Conservation (phyloP, 1,284 basidiomycete genomes). For the Hemileia vastatrix region DNA sequence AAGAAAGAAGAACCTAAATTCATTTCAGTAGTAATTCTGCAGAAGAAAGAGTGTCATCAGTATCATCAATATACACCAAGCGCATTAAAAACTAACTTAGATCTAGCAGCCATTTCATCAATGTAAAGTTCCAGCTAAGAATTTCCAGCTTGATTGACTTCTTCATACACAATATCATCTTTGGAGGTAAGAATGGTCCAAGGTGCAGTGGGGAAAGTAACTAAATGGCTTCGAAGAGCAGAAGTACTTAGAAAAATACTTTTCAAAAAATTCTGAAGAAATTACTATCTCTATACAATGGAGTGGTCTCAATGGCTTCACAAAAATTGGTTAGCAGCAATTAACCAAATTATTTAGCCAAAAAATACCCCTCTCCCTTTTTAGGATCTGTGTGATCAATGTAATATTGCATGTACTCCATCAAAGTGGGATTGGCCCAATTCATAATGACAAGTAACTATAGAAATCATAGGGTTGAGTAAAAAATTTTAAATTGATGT, state of each 20-base stretch:
- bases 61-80: background rate
- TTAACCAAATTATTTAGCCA: slow-evolving; percentile 94
- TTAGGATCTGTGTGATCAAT: slow-evolving; percentile 72
- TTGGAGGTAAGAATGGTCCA: slow-evolving; percentile 83
- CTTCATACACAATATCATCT: slow-evolving; percentile 87
- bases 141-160: slow-evolving; percentile 86
- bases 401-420: slow-evolving; percentile 89
- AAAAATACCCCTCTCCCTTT: slow-evolving; percentile 79
- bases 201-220: slow-evolving; percentile 94
- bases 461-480: slow-evolving; percentile 56
- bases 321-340: slow-evolving; percentile 88
- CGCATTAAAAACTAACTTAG: slow-evolving; percentile 56
- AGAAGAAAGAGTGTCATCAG: slow-evolving; percentile 54
- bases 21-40: slow-evolving; percentile 56
- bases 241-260: slow-evolving; percentile 23
- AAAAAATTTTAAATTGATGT: background rate
- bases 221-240: slow-evolving; percentile 47
- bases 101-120: slow-evolving; percentile 85
- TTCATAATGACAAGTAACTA: slow-evolving; percentile 96
- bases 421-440: slow-evolving; percentile 78
- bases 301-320: slow-evolving; percentile 66
- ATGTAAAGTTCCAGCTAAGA: slow-evolving; percentile 89
- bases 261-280: too few relatives aligned
- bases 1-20: background rate
- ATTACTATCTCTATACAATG: slow-evolving; percentile 83